Conservation (phyloP, 1,284 basidiomycete genomes). For the Meripilus lineatus region DNA sequence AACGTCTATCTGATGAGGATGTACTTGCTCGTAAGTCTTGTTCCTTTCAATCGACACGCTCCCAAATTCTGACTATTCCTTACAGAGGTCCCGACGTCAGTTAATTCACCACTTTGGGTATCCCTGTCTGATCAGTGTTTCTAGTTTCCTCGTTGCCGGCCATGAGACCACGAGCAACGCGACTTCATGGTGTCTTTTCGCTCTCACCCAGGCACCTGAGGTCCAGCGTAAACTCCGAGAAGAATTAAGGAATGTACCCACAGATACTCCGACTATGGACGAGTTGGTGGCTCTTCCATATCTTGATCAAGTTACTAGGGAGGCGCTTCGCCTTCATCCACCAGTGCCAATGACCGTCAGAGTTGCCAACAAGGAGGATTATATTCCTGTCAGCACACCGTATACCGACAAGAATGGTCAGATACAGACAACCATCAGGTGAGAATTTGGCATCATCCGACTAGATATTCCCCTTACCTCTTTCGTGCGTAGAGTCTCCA, state of each 20-base stretch:
- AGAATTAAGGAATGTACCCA: conserved; percentile 48
- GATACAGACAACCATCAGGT: conserved; percentile 23
- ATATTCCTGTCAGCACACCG: conserved; percentile 29
- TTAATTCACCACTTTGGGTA: neutral
- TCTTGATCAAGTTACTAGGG: conserved; percentile 63
- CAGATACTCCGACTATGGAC: conserved; percentile 45
- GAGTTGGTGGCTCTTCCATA: conserved; percentile 54
- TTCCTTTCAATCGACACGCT: neutral
- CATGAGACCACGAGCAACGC: conserved; percentile 60
- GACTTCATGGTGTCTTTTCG: conserved; percentile 59
- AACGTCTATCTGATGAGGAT: conserved; percentile 68
- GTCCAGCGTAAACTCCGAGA: conserved; percentile 65
- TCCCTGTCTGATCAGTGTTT: conserved; percentile 1
- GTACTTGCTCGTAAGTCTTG: conserved; percentile 61
- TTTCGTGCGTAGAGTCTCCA: conserved; percentile 27
- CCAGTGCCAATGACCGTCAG: conserved; percentile 57
- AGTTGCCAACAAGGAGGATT: conserved; percentile 45
- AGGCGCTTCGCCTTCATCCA: conserved; percentile 60
- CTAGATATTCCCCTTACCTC: neutral
- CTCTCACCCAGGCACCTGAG: conserved; percentile 48
- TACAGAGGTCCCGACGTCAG: conserved; percentile 46
- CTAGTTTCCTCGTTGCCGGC: conserved; percentile 60
- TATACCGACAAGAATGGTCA: conserved; percentile 27
- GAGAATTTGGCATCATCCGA: conserved; percentile 6
- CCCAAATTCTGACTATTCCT: neutral